Evolutionary conservation across 495 filamentous ascomycete genomes (phyloP), one percentile per base, ranked within the genome.

Genomic region (Neurospora intermedia): DNA sequence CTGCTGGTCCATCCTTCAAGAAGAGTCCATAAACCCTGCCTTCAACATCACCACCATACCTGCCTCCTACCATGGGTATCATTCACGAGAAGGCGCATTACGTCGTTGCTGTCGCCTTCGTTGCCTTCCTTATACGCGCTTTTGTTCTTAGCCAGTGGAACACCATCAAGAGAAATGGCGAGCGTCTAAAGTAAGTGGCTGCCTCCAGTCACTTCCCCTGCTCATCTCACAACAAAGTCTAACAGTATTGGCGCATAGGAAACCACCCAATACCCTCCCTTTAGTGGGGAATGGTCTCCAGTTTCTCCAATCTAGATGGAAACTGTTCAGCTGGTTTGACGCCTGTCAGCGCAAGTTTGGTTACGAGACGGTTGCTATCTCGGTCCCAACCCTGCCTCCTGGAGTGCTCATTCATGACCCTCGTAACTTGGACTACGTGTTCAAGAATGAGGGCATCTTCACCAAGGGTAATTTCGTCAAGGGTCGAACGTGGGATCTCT

Each of bases 401-500:
- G 87, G 86, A 0, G 85, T 89, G 45, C 84, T 90, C 40, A 87
- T 90, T 73, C 88, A 87, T 70, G 86, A 89, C 70, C 88, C 88
- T 16, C 81, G 79, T 69, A 89, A 88, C 70, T 80, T 89, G 4
- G 88, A 89, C 48, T 89, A 82, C 74, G 84, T 90, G 35, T 84
- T 89, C 74, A 89, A 87, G 77, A 83, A 89, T 69, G 86, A 88
- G 75, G 83, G 83, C 16, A 76, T 88, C 31, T 89, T 89, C 74
- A 79, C 83, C 41, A 89, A 90, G 78, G 88, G 88, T 18, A 81
- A 81, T 20, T 88, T 89, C 77, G 85, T 90, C 77, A 88, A 87
- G 73, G 75, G 76, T 6, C 83, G 87, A 41, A 86, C 87, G 0
- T 87, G 87, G 86, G 88, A 89, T 76, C 78, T 90, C 1, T 90